Percentiles rank a stretch among this genome's conserved stretches.
Evolutionary conservation across 163 green algal genomes (phyloP).

Genomic region (Scenedesmus sp.): DNA sequence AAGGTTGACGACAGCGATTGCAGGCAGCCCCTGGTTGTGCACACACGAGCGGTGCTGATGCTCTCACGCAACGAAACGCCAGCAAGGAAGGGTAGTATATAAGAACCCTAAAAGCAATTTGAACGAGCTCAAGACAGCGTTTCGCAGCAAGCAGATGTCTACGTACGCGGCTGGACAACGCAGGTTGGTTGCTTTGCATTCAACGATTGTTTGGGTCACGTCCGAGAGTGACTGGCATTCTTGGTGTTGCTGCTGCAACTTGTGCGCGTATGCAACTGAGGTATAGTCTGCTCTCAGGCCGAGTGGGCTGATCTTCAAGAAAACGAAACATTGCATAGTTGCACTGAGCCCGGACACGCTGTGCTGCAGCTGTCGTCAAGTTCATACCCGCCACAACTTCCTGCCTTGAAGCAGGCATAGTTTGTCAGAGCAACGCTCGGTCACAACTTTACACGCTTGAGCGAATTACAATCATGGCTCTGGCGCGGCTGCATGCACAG

Average conservation of each 20-base stretch:
- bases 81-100: not conserved
- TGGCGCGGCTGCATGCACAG: not conserved
- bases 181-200: not conserved
- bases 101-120: not conserved
- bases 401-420: not conserved
- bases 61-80: not conserved
- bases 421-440: not conserved
- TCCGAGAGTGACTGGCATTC: not conserved
- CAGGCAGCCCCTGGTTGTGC: too few relatives aligned
- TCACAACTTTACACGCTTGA: not conserved
- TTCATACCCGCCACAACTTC: not conserved
- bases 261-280: not conserved
- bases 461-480: not conserved
- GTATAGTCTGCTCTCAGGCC: not conserved
- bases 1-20: not conserved
- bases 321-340: too few relatives aligned
- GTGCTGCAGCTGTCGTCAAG: not conserved
- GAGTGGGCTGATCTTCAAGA: not conserved
- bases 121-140: not conserved
- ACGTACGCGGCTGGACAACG: too few relatives aligned
- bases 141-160: not conserved
- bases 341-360: not conserved
- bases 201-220: not conserved
- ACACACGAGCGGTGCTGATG: not conserved
- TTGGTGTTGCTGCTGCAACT: not conserved